Evolutionary conservation across 495 filamentous ascomycete genomes (phyloP), one percentile per base, ranked within the genome.

Genomic region (Apodospora peruviana): DNA sequence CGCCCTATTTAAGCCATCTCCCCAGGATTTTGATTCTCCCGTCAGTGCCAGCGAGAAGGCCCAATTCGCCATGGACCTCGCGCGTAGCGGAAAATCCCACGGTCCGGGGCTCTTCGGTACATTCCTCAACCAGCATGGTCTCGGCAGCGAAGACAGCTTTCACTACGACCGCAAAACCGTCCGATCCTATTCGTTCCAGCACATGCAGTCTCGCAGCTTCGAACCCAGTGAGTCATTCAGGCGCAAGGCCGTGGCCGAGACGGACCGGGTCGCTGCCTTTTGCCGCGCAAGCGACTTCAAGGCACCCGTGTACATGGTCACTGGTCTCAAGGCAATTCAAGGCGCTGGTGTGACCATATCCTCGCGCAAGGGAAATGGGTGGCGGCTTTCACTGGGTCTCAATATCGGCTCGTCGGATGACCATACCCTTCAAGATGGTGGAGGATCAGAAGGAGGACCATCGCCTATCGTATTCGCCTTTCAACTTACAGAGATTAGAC

Each of bases 81-180:
- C 12, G 12, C 27, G 14, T 10, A 24, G 11, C 16, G 19, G 16
- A 12, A n/a, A 2, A 10, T 8, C 32, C 19, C 4, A 32, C 10
- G 14, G 25, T 9, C 16, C 27, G 16, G 50, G 39, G 18, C 49
- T 52, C 4, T 52, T 56, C 21, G 22, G 44, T 40, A 48, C 45
- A 32, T 56, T 52, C 23, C 49, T 52, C 24, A 12, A 27, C 25
- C 39, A 45, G 4, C 39, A 35, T 25, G 53, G 53, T 11, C 49
- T 56, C 4, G 49, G 53, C 21, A 24, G 46, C 23, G 53, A 56
- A n/a, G 44, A 27, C 10, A 40, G 24, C 24, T 32, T 55, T 21
- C 47, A 50, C 16, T 50, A 50, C 20, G 47, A 55, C 37, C 52
- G 52, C 35, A 50, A 46, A 10, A 34, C 24, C 11, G 40, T 56